Conservation (phyloP, 768 basidiomycete genomes). For the Obba rivulosa region DNA sequence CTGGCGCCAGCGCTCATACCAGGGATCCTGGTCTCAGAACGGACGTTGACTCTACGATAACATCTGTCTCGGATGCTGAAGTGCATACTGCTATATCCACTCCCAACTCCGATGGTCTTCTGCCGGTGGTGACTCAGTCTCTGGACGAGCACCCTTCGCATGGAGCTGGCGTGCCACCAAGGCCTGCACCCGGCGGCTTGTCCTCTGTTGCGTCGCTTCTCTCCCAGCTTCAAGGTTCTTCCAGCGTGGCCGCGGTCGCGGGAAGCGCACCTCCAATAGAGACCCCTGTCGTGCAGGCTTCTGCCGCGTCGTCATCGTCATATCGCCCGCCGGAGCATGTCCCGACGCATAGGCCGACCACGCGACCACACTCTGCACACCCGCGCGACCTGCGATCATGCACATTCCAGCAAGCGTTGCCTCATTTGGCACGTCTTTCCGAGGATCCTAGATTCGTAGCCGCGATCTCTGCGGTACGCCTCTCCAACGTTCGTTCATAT, state of each 20-base stretch:
- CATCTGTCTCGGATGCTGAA: no score
- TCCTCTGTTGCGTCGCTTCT: conserved; percentile 52
- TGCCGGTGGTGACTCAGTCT: neutral
- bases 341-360: neutral
- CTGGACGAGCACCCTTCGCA: neutral
- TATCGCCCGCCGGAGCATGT: neutral
- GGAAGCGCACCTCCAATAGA: conserved; percentile 8
- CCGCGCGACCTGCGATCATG: conserved; percentile 38
- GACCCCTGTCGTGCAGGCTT: conserved; percentile 1
- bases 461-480: conserved; percentile 45
- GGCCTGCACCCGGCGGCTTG: conserved; percentile 1
- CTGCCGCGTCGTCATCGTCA: neutral
- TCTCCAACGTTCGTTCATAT: neutral
- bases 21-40: neutral
- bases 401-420: conserved; percentile 68
- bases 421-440: conserved; percentile 55
- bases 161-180: neutral
- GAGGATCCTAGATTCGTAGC: conserved; percentile 47
- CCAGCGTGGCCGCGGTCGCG: conserved; percentile 4
- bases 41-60: no score
- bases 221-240: conserved; percentile 48
- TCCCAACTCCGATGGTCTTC: neutral
- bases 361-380: neutral
- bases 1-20: neutral
- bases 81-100: no score